phyloP scores from a whole-genome alignment of 495 filamentous ascomycete genomes.

The Pseudoneurospora amorphoporcata region DNA sequence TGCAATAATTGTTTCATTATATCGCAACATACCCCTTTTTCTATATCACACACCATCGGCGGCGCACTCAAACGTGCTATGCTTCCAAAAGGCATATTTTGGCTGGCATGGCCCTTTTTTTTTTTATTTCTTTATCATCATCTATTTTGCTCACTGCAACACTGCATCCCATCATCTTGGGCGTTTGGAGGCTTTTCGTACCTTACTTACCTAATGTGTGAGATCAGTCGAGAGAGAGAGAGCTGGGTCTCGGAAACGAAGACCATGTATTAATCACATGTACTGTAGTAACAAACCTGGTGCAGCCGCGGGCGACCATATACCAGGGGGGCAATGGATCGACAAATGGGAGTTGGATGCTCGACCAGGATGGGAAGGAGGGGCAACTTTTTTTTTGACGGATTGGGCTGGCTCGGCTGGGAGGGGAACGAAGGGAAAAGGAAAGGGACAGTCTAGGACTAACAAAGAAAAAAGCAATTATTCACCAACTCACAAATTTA shows the following conservation, averaged over 20 bases:
- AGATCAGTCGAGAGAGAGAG: not conserved
- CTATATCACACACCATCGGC: not conserved
- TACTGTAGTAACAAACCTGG: not conserved
- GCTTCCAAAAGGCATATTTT: not conserved
- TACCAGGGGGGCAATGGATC: not conserved
- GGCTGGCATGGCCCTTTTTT: not conserved
- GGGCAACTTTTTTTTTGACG: not conserved
- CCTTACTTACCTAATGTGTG: not conserved
- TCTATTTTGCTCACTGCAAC: not conserved
- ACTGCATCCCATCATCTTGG: not conserved
- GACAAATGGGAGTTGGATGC: not conserved
- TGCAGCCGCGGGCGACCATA: not conserved
- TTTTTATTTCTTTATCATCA: not conserved
- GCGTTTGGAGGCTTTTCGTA: not conserved
- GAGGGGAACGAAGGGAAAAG: not conserved
- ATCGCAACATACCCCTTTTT: not conserved
- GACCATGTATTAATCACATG: not conserved
- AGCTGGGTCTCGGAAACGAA: not conserved
- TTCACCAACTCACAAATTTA: not conserved
- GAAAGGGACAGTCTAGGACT: not conserved
- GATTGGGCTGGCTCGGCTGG: not conserved
- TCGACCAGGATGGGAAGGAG: not conserved
- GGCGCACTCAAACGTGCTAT: not conserved
- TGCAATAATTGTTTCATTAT: not conserved
- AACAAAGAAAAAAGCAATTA: not conserved